Evolutionary conservation across 148 eudicot genomes (phyloP).

Genomic region (Rhododendron griersonianum): DNA sequence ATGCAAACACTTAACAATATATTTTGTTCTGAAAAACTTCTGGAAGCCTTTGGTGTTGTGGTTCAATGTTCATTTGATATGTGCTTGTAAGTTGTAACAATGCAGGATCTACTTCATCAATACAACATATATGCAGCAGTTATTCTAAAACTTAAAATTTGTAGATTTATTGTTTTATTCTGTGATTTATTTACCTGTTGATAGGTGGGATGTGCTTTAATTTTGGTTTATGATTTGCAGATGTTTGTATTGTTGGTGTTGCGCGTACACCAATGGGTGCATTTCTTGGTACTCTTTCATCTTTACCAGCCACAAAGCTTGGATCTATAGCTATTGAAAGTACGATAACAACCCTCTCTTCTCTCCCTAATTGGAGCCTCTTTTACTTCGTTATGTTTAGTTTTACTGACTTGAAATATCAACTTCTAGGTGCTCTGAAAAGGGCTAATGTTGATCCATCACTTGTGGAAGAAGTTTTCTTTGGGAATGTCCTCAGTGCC

Average conservation of each 20-base stretch:
- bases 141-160: neutral
- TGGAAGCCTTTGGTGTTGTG: neutral
- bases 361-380: neutral
- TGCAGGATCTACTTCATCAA: neutral
- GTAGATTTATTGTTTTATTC: neutral
- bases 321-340: constrained; percentile 82
- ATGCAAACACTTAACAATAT: neutral
- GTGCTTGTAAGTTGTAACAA: neutral
- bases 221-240: constrained; percentile 24
- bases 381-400: neutral
- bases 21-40: neutral
- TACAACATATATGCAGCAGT: neutral
- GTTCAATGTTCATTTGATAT: neutral
- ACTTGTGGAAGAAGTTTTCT: constrained; percentile 91
- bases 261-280: constrained; percentile 99
- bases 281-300: constrained; percentile 86
- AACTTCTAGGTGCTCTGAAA: constrained; percentile 74
- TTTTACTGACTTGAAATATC: constrained; percentile 1
- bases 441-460: constrained; percentile 92
- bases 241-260: constrained; percentile 97
- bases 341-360: constrained; percentile 26
- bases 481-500: constrained; percentile 95
- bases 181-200: neutral
- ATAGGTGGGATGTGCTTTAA: neutral
- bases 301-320: constrained; percentile 84